These are phyloP conservation scores for Myriosclerotinia duriaeana DNA, from an alignment of 2,329 filamentous ascomycete genomes.

Conservation along the genomic window DNA sequence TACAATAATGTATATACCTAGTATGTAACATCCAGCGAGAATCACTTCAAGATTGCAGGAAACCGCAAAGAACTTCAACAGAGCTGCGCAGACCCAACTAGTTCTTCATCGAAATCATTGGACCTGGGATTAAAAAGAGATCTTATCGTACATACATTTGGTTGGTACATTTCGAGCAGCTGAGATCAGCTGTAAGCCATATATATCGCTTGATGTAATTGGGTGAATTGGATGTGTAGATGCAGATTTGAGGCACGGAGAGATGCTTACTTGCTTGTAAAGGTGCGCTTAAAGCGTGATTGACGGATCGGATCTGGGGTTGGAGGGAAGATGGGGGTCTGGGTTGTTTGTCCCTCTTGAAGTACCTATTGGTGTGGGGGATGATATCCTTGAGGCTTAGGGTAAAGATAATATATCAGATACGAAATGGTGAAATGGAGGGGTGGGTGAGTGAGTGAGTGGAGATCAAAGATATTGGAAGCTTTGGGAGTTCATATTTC, in stretches of 20 bases:
- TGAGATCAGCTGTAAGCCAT: constrained; percentile 18
- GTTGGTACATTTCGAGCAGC: not conserved
- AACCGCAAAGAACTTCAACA: not conserved
- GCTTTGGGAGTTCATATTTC: not conserved
- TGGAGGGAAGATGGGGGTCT: not conserved
- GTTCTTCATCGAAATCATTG: not conserved
- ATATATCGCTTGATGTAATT: constrained; percentile 3
- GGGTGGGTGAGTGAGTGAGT: not conserved
- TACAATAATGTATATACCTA: not conserved
- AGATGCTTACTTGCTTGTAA: not conserved
- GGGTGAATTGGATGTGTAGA: not conserved
- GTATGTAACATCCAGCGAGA: not conserved
- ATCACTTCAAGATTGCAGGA: not conserved
- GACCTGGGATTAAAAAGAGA: not conserved
- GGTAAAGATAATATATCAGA: not conserved
- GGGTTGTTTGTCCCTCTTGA: not conserved
- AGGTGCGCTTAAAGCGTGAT: not conserved
- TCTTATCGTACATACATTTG: not conserved
- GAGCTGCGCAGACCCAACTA: not conserved
- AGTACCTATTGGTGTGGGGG: too few species aligned
- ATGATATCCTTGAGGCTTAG: not conserved
- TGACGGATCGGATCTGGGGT: constrained; percentile 7
- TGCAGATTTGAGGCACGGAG: not conserved
- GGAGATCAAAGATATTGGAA: not conserved
- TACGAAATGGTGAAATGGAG: not conserved